Base-by-base conservation (phyloP, 257 asterid genomes). In the Galeopsis tetrahit region DNA sequence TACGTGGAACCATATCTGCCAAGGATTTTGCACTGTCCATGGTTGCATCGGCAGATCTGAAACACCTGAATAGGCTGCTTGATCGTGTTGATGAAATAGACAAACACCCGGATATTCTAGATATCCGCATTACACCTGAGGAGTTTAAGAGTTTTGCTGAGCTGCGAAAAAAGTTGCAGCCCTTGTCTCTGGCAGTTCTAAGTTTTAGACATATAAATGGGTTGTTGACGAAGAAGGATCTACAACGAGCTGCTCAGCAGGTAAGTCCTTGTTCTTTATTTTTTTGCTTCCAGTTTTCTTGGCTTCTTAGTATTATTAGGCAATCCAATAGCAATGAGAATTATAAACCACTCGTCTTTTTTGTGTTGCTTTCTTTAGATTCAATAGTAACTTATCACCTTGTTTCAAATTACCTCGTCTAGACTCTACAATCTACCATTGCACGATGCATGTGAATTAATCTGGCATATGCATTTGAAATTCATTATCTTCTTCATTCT, bases 41-140 rank as follows among this genome's bases (percentile, higher is more conserved):
- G 96, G 97, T 90, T 71, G 96, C 96, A 55, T 89, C 98, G 46
- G 96, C 98, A 43, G 97, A 93, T 79, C 52, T 93, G 82, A 90
- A 82, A 76, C 91, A 87, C 81, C 76, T 90, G 72, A 71, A 62
- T 71, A 90, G 84, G 82, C 74, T 93, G 82, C 93, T 88, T 49
- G 84, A 73, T 68, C 91, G 88, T 38, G 98, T 87, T 81, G 90
- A 87, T 71, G 83, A 78, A 66, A 51, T 93, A 59, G 89, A 86
- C 73, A 82, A 75, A 60, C 75, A 77, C 60, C 90, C 93, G 71
- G 82, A 63, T 59, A 72, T 87, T 67, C 82, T 77, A 31, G 76
- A 70, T 75, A 77, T 80, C 32, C 86, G 82, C 60, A 75, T 90
- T 64, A 82, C 98, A 40, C 79, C 74, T 9, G 96, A 90, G 75